phyloP scores from a whole-genome alignment of 352 stramenopile genomes.

The Globisporangium mamillatum region DNA sequence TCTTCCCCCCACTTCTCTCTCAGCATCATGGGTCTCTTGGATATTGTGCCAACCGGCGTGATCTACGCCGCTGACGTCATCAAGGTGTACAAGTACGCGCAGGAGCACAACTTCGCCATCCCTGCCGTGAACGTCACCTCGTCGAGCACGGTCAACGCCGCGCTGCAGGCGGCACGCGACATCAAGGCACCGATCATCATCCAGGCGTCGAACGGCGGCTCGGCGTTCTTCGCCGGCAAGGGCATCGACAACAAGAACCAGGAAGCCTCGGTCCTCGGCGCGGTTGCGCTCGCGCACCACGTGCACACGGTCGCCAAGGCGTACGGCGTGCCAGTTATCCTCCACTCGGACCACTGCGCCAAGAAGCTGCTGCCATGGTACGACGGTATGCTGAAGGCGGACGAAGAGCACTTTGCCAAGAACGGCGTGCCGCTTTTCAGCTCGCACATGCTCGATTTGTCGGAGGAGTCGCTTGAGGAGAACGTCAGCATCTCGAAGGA shows the following conservation, averaged over 20 bases:
- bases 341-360: conserved; percentile 99
- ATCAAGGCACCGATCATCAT: conserved; percentile 98
- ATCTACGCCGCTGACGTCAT: conserved; percentile 87
- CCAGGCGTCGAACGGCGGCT: conserved; percentile 97
- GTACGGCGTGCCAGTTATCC: conserved; percentile 96
- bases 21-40: conserved; percentile 72
- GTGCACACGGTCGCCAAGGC: conserved; percentile 95
- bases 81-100: conserved; percentile 92
- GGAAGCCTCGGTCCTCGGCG: conserved; percentile 70
- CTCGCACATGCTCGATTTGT: conserved; percentile 99
- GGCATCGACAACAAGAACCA: conserved; percentile 95
- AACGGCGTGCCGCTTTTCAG: conserved; percentile 96
- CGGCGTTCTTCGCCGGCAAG: conserved; percentile 97
- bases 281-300: conserved; percentile 93
- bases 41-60: conserved; percentile 83
- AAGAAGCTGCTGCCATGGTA: conserved; percentile 98
- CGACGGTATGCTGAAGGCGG: conserved; percentile 94
- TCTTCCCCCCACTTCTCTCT: neutral
- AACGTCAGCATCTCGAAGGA: conserved; percentile 97
- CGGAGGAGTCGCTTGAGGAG: conserved; percentile 96
- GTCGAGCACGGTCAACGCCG: conserved; percentile 95
- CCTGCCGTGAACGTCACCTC: conserved; percentile 97
- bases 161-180: conserved; percentile 95
- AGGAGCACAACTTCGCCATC: conserved; percentile 96
- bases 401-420: conserved; percentile 95